Base-by-base conservation (phyloP, 495 filamentous ascomycete genomes). In the Lindgomyces ingoldianus region DNA sequence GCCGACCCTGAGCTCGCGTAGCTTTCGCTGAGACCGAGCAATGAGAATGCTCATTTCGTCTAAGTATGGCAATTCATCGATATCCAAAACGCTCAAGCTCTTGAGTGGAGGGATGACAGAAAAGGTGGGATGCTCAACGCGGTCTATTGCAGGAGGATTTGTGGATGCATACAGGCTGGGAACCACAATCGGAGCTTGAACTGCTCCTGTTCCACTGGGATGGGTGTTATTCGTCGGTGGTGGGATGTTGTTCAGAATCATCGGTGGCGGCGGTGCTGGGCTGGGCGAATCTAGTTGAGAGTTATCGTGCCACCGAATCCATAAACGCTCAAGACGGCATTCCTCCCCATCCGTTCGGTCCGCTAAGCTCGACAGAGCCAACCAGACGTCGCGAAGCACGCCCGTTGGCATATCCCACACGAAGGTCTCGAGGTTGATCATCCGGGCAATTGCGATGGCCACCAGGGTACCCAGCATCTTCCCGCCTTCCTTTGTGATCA, bases 361-460 rank as follows among this genome's bases (percentile, higher is more conserved):
- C 26, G 85, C 87, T 22, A 94, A 78, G 0, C 89, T 93, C 0
- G 87, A 81, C 42, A 97, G 80, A 22, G 93, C 87, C 70, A 91
- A 83, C 82, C 93, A 98, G 27, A 95, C 87, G 68, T 96, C 91
- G 50, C 91, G 83, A 42, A 93, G 75, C 24, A 96, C 88, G 0
- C 93, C 93, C 0, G 91, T 96, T 0, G 92, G 91, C 93, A 96
- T 96, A 72, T 98, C 93, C 93, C 93, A 98, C 11, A 91, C 79
- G 69, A 98, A 98, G 0, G 86, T 87, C 74, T 98, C 92, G 19
- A 98, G 82, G 65, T 92, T 91, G 22, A 87, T 79, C 93, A 96
- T 96, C 57, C 90, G 85, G 27, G 87, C 84, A 24, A 96, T 81
- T 3, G 91, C 90, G 66, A 93, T 76, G 14, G 93, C 91, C n/a